Evolutionary conservation across 257 asterid species (phyloP).

Genomic region (Linaria vulgaris): DNA sequence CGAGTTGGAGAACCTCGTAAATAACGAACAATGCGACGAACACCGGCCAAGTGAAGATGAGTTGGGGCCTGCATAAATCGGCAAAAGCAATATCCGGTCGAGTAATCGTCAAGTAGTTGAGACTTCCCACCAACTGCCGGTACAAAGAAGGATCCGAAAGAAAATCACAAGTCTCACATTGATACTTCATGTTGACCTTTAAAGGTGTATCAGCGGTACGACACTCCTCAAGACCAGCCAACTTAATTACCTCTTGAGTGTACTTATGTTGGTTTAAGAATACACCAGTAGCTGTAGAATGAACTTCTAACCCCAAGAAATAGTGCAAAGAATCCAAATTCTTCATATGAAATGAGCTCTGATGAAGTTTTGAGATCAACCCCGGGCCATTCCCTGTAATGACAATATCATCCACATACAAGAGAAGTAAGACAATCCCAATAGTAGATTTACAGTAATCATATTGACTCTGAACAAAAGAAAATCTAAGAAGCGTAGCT

Average conservation of each 20-base stretch:
- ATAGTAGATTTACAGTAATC: too few relatives aligned
- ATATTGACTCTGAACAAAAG: too few relatives aligned
- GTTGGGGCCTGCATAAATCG: background rate
- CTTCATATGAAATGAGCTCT: too few relatives aligned
- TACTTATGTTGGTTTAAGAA: background rate
- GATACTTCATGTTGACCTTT: constrained; percentile 18
- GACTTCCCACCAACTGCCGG: background rate
- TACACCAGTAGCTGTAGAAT: background rate
- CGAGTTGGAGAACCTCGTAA: background rate
- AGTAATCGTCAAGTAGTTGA: background rate
- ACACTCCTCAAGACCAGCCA: too few relatives aligned
- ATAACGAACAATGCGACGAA: background rate
- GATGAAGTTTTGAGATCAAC: too few relatives aligned
- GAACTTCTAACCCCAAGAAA: background rate
- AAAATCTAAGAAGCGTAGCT: too few relatives aligned
- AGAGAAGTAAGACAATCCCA: too few relatives aligned
- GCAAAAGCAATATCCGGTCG: background rate
- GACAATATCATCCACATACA: too few relatives aligned
- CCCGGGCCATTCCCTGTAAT: too few relatives aligned
- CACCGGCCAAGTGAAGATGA: background rate
- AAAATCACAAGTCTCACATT: background rate
- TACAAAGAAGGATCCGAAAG: constrained; percentile 6
- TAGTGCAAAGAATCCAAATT: too few relatives aligned
- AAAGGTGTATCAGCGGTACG: constrained; percentile 6
- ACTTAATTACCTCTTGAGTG: background rate